A percentile compares a stretch with the other conserved stretches of the same genome.
phyloP scores from a whole-genome alignment of 306 rosid species.

The Heteromeles arbutifolia region DNA sequence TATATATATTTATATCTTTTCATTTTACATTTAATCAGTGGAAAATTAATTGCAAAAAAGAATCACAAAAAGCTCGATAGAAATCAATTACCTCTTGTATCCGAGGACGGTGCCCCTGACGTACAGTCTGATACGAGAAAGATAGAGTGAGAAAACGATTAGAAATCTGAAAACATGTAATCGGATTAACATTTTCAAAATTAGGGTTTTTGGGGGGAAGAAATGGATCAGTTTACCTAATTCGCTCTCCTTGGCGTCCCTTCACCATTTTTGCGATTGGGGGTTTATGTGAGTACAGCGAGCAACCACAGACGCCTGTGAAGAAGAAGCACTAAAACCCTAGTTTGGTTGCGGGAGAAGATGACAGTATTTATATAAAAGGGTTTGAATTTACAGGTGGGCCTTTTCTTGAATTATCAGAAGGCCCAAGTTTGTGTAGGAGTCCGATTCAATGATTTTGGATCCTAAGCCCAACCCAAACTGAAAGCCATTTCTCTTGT shows the following conservation, averaged over 20 bases:
- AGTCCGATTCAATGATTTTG: neutral
- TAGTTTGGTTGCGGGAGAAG: neutral
- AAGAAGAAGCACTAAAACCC: constrained; percentile 17
- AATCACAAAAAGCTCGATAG: neutral
- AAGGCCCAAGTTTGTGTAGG: neutral
- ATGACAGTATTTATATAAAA: neutral
- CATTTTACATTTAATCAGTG: neutral
- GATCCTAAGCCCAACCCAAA: neutral
- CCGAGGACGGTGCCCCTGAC: constrained; percentile 83
- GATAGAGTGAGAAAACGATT: neutral
- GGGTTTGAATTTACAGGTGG: neutral
- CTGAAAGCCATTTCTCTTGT: neutral
- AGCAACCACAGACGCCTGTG: constrained; percentile 12
- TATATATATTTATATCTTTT: too few relatives aligned
- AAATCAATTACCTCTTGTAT: constrained; percentile 65
- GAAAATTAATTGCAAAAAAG: neutral
- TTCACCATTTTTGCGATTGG: constrained; percentile 53
- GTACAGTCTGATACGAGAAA: constrained; percentile 48
- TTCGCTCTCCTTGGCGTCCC: constrained; percentile 87
- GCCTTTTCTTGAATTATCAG: neutral
- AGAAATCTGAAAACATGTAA: neutral
- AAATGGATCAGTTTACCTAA: constrained; percentile 42
- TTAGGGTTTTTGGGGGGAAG: neutral
- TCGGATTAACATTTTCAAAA: neutral
- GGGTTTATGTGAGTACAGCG: neutral